These are phyloP conservation scores for Nemania sp. DNA, from an alignment of 2,329 filamentous ascomycete genomes.

Conservation along the genomic window DNA sequence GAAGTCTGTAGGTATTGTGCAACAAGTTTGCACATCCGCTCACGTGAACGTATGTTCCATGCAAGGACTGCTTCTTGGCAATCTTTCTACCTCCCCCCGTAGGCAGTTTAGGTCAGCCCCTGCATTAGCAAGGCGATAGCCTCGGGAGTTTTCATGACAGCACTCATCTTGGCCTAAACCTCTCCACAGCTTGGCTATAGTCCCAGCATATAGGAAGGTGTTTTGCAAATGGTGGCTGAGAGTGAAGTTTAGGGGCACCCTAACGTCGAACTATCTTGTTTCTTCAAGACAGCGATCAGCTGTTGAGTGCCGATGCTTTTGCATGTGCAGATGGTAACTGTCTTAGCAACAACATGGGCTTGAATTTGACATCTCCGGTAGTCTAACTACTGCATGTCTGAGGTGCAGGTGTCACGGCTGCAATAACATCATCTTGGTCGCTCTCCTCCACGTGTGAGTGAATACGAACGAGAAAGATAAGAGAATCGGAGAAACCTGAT, in stretches of 20 bases:
- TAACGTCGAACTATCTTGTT: not conserved
- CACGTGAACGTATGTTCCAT: not conserved
- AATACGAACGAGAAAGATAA: too few relatives aligned
- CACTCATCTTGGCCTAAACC: not conserved
- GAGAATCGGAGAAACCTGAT: too few relatives aligned
- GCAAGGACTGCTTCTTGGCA: not conserved
- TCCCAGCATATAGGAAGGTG: not conserved
- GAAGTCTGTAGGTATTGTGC: conserved; percentile 17
- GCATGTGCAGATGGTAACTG: not conserved
- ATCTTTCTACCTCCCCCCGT: not conserved
- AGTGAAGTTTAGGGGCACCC: not conserved
- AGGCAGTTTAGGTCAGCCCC: not conserved
- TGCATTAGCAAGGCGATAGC: not conserved
- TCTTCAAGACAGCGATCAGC: not conserved
- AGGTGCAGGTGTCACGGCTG: too few relatives aligned
- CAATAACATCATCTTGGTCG: too few relatives aligned
- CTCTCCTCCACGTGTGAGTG: too few relatives aligned
- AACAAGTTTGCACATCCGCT: not conserved
- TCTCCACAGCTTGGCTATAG: not conserved
- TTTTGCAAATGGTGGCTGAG: not conserved
- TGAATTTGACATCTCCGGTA: not conserved
- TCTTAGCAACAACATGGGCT: not conserved
- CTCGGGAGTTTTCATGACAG: not conserved
- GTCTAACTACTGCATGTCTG: not conserved
- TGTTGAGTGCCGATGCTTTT: not conserved